Conservation (phyloP, 805 yeast species). For the Dipodascus albidus region DNA sequence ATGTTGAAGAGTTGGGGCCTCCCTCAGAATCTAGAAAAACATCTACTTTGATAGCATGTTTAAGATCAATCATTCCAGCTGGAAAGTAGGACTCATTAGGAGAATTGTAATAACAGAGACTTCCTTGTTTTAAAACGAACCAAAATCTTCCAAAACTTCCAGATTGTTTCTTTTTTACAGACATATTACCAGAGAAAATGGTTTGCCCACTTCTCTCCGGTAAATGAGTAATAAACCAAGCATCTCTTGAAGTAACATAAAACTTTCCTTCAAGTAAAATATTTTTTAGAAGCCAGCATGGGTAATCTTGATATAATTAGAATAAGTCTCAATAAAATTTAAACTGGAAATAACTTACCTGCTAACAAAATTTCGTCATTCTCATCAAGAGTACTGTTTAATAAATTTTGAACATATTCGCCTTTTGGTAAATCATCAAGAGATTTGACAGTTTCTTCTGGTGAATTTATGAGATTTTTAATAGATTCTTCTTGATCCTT, state of each 20-base stretch:
- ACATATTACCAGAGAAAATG: conserved; percentile 39
- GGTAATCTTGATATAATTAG: conserved; percentile 31
- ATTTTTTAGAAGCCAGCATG: conserved; percentile 73
- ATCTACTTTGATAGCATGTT: conserved; percentile 51
- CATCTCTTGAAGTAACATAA: conserved; percentile 52
- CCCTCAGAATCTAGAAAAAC: conserved; percentile 16
- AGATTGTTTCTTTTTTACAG: conserved; percentile 29
- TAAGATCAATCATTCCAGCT: conserved; percentile 56
- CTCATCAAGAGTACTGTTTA: neutral
- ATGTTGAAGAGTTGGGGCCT: conserved; percentile 18
- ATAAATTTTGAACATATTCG: neutral
- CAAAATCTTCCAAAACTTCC: conserved; percentile 47
- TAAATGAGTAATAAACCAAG: conserved; percentile 68
- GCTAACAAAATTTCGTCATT: neutral
- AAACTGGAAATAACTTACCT: neutral
- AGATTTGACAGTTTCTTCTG: neutral
- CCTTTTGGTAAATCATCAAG: neutral
- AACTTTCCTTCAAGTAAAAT: conserved; percentile 80
- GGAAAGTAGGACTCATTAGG: conserved; percentile 82
- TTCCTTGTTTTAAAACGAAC: conserved; percentile 64
- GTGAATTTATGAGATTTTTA: neutral
- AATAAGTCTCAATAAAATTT: neutral
- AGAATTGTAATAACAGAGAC: conserved; percentile 54
- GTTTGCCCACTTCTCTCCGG: conserved; percentile 43
- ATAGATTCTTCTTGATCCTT: neutral